Evolutionary conservation across 805 yeast species (phyloP), one percentile per base, ranked within the genome.

Genomic region (Saccharomycopsis sp.): DNA sequence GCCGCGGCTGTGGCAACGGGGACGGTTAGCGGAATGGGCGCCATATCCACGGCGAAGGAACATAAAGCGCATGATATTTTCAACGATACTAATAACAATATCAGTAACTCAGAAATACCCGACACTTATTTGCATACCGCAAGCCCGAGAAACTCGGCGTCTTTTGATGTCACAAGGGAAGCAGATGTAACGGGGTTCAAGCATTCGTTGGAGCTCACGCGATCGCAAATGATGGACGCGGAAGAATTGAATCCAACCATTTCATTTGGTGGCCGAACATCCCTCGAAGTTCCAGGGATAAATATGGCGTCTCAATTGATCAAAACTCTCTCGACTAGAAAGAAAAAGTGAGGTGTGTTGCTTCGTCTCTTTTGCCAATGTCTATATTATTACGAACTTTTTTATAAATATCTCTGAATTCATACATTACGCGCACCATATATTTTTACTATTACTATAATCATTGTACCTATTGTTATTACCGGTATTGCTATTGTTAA

Each of bases 251-350:
- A 16, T 5, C 61, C 61, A 34, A 54, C 51, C 24, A 20, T 52
- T 48, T 52, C 60, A 9, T 34, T 54, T 34, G 53, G 57, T 15
- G 63, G 61, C 8, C 50, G 62, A 47, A 40, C 63, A 5, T 61
- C 63, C 1, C 57, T 61, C 40, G 63, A 61, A 3, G 47, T 61
- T 46, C 63, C 63, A 7, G 63, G 63, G 2, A 44, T 56, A 29
- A 57, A 59, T 34, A 53, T 57, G 14, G 63, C 63, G 5, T 20
- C 52, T 20, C 54, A 41, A 9, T 51, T 61, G 50, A 56, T 61
- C 15, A 44, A 44, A 18, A 16, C 48, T 12, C 48, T 44, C 21
- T 44, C 48, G 20, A 44, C 16, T 5, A 16, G 21, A 16, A 44
- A 44, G 21, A 44, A 18, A 12, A 44, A 44, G 48, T 29, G 37